A percentile compares a stretch with the other conserved stretches of the same genome.
phyloP scores from a whole-genome alignment of 139 green algal genomes.

The Coelastrella sp. region DNA sequence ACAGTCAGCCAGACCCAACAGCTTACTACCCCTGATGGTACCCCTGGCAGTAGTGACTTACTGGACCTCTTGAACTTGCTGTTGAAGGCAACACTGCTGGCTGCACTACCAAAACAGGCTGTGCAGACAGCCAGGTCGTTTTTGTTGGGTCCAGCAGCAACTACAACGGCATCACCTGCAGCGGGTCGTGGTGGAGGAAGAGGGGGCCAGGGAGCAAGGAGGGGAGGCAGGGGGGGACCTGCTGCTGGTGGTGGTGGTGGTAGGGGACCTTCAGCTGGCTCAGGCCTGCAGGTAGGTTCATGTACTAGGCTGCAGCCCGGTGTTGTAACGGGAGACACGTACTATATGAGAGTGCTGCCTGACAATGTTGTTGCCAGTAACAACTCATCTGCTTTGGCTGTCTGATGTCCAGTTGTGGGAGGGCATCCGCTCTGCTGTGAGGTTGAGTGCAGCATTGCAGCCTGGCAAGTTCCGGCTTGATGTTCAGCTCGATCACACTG shows the following conservation, averaged over 20 bases:
- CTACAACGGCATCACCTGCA: background rate
- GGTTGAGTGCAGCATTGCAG: background rate
- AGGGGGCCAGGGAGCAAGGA: background rate
- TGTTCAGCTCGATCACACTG: background rate
- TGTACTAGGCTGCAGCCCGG: too few relatives aligned
- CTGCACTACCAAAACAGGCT: background rate
- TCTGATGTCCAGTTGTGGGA: conserved; percentile 29
- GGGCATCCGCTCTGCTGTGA: conserved; percentile 11
- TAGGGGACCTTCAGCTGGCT: too few relatives aligned
- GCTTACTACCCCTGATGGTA: too few relatives aligned
- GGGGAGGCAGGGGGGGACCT: background rate
- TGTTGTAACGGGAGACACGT: too few relatives aligned
- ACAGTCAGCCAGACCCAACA: background rate
- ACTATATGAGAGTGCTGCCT: too few relatives aligned
- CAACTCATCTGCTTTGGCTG: too few relatives aligned
- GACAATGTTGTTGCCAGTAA: too few relatives aligned
- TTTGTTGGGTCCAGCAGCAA: background rate
- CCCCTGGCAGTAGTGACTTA: too few relatives aligned
- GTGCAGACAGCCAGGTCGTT: background rate
- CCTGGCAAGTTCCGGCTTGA: background rate
- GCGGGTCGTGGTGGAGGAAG: background rate
- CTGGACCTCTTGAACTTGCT: conserved; percentile 11
- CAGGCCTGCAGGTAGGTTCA: too few relatives aligned
- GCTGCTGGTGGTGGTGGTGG: background rate
- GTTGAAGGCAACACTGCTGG: background rate